Evolutionary conservation across 75 land plant genomes (phyloP).

Genomic region (Pinus taeda): DNA sequence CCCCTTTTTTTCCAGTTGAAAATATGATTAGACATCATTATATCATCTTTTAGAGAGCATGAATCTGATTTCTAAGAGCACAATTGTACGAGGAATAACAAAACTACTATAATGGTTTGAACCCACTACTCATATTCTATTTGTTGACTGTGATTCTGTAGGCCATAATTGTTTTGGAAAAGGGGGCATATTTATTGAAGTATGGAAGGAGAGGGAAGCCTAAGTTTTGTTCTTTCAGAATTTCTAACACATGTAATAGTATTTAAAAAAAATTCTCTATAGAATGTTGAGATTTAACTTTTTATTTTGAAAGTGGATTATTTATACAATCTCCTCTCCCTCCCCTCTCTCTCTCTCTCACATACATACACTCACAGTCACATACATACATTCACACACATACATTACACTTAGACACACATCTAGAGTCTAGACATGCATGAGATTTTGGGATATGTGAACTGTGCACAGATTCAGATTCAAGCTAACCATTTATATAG

Average conservation of each 20-base stretch:
- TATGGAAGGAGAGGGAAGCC: slow-evolving; percentile 87
- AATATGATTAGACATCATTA: background rate
- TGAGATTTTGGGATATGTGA: background rate
- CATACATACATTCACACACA: no score
- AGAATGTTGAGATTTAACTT: background rate
- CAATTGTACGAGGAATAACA: background rate
- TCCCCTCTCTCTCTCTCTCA: no score
- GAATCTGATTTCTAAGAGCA: background rate
- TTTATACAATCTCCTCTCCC: background rate
- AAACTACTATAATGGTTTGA: background rate
- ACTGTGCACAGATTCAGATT: background rate
- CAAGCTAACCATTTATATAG: background rate
- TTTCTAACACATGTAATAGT: slow-evolving; percentile 36
- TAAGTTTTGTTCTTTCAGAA: slow-evolving; percentile 78
- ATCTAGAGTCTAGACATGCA: no score
- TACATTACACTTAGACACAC: background rate
- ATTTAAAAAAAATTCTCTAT: background rate
- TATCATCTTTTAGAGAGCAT: background rate
- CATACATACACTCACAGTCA: no score
- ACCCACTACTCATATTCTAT: background rate
- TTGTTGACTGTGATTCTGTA: slow-evolving; percentile 16
- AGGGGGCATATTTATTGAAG: slow-evolving; percentile 64
- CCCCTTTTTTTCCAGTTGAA: background rate
- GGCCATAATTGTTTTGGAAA: slow-evolving; percentile 77
- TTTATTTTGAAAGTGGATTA: background rate